These are phyloP conservation scores for Chamaecrista fasciculata DNA, from an alignment of 306 rosid genomes.

Conservation along the genomic window DNA sequence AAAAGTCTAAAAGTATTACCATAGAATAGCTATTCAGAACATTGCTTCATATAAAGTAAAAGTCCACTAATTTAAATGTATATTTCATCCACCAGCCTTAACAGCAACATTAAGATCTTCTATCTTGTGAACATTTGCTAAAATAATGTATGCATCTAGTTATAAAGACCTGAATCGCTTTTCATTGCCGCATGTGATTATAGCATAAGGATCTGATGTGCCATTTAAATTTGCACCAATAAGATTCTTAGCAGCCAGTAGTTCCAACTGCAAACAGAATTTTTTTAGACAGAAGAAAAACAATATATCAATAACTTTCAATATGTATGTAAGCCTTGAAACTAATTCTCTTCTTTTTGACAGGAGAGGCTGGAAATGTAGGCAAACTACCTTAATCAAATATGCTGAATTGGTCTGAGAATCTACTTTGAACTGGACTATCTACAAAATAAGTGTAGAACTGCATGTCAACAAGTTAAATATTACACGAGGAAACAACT, in stretches of 20 bases:
- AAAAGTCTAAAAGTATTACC: slow-evolving; percentile 11
- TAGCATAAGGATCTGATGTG: slow-evolving; percentile 93
- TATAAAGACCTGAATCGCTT: slow-evolving; percentile 82
- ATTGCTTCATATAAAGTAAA: neutral
- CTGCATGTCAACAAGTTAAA: slow-evolving; percentile 82
- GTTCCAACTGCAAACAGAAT: slow-evolving; percentile 70
- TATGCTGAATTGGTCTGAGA: slow-evolving; percentile 62
- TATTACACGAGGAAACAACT: slow-evolving; percentile 46
- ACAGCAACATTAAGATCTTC: neutral
- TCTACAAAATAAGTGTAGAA: slow-evolving; percentile 90
- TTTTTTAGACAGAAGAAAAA: neutral
- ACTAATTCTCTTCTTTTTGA: slow-evolving; percentile 6
- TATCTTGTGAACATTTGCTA: neutral
- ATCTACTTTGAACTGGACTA: slow-evolving; percentile 54
- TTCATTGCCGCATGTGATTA: slow-evolving; percentile 85
- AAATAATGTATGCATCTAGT: neutral
- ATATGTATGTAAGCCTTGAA: neutral
- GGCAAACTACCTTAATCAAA: slow-evolving; percentile 89
- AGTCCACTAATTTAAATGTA: neutral
- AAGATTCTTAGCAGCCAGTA: slow-evolving; percentile 95
- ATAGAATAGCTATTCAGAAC: neutral
- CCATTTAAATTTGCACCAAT: slow-evolving; percentile 95
- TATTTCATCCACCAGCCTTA: neutral
- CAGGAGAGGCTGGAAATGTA: too few relatives aligned
- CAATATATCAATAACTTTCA: slow-evolving; percentile 21